These are phyloP conservation scores for Thuidium tamariscinum DNA, from an alignment of 225 moss, liverwort and hornwort species.

Conservation along the genomic window DNA sequence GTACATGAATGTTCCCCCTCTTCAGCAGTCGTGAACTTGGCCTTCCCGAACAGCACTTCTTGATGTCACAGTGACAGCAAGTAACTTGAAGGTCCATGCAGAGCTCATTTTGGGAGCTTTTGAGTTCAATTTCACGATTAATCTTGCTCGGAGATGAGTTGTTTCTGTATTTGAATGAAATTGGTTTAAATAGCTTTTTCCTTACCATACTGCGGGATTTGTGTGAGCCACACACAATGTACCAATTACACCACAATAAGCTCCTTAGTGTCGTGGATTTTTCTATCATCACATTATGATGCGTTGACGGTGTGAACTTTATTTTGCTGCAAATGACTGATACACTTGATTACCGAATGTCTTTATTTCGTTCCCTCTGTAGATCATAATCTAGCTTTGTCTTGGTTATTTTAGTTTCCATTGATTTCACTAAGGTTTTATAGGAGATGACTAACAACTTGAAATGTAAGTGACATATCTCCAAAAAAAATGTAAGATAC, in stretches of 20 bases:
- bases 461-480: background rate
- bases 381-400: too few species aligned
- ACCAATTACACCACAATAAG: slow-evolving; percentile 16
- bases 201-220: background rate
- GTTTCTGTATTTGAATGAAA: background rate
- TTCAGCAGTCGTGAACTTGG: background rate
- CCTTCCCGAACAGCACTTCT: background rate
- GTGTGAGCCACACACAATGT: slow-evolving; percentile 1
- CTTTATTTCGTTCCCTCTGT: background rate
- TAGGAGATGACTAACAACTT: too few species aligned
- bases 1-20: slow-evolving; percentile 22
- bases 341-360: background rate
- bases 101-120: background rate
- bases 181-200: background rate
- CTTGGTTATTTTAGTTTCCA: too few species aligned
- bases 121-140: slow-evolving; percentile 3
- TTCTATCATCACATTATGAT: background rate
- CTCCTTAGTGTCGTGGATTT: slow-evolving; percentile 3
- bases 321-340: background rate
- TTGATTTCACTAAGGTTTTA: too few species aligned
- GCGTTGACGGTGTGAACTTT: background rate
- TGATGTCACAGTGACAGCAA: background rate
- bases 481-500: too few species aligned
- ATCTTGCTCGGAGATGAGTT: background rate
- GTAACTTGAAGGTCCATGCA: background rate